A percentile compares a stretch with the other conserved stretches of the same genome.
Evolutionary conservation across 768 basidiomycete species (phyloP).

Genomic region (Goffeauzyma gilvescens): DNA sequence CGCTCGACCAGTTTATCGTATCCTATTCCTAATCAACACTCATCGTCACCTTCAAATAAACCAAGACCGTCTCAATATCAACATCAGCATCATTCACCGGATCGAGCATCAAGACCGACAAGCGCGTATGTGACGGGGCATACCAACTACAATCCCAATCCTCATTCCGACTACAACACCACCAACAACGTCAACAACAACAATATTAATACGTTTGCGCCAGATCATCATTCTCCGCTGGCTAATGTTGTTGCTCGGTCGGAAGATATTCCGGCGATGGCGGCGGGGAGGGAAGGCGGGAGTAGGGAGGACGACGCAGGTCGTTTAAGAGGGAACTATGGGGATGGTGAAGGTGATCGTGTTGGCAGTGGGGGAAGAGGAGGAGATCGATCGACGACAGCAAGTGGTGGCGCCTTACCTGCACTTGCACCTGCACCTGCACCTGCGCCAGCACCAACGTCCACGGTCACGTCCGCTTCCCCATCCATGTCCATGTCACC

Average conservation of each 20-base stretch:
- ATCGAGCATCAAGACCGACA: not conserved
- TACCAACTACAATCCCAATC: not conserved
- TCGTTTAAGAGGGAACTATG: not conserved
- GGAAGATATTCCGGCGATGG: no score
- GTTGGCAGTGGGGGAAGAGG: not conserved
- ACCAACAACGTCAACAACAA: no score
- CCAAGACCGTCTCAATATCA: not conserved
- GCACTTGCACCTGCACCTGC: not conserved
- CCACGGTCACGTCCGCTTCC: not conserved
- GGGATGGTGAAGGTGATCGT: not conserved
- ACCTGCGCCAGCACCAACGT: not conserved
- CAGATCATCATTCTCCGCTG: no score
- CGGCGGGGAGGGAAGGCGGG: no score
- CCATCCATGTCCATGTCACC: not conserved
- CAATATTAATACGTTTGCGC: no score
- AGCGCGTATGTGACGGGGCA: not conserved
- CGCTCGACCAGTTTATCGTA: no score
- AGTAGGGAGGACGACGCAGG: not conserved
- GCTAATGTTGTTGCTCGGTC: no score
- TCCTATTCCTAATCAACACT: no score
- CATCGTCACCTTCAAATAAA: not conserved
- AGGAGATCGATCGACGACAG: not conserved
- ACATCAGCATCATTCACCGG: not conserved
- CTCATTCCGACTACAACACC: not conserved
- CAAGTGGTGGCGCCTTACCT: not conserved